Evolutionary conservation across 1,139 yeast species (phyloP), one percentile per base, ranked within the genome.

Genomic region (Suhomyces atakaporum): DNA sequence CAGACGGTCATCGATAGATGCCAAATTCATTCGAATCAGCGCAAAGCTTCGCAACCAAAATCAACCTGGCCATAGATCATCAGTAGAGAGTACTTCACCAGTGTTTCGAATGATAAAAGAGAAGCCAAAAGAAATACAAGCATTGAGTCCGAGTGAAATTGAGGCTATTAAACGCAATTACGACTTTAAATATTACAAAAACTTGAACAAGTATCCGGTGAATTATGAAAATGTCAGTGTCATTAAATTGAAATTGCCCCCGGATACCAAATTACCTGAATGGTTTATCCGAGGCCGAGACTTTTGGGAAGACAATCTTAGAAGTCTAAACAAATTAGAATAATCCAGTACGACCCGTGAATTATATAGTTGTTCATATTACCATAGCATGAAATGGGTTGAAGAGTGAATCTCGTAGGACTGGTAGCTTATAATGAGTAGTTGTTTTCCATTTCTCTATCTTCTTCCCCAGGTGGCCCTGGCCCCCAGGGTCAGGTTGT

Each of bases 211-310:
- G 44, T 49, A 54, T 35, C 55, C 61, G 6, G 52, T 54, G 28
- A 55, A 54, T 22, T 66, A 58, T 44, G 71, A 63, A 31, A 62
- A 65, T 40, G 70, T 69, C 14, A 63, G 63, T 25, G 63, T 62
- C 22, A 59, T 73, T 8, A 69, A 64, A 44, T 61, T 84, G 34
- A 66, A 66, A 38, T 65, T 86, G 6, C 95, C 95, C 0, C 65
- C 73, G 3, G 86, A 80, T 39, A 62, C 66, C 19, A 68, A 73
- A 33, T 65, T 87, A 22, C 95, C 95, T 0, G 67, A 60, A 2
- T 87, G 96, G 96, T 84, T 84, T 49, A 64, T 67, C 13, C 61
- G 66, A 31, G 83, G 82, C 36, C 58, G 89, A 40, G 75, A 78
- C 44, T 56, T 67, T 43, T 85, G 94, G 94, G 84, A 81, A 47